Conservation (phyloP, 2,329 filamentous ascomycete genomes). For the Fusarium sp. region DNA sequence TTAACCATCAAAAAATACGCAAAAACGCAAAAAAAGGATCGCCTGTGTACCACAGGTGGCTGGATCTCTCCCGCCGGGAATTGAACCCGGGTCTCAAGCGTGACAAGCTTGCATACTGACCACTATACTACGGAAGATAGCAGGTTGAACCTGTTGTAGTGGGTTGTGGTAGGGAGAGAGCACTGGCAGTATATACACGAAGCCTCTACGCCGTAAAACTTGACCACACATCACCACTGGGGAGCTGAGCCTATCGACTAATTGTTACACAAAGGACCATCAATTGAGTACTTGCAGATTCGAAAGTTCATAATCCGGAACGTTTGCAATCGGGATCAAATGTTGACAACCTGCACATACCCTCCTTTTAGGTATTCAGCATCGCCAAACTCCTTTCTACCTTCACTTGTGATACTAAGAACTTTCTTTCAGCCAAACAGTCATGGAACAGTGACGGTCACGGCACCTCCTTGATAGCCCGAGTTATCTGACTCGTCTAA, state of each 20-base stretch:
- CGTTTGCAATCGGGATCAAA: neutral
- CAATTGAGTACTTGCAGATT: no score
- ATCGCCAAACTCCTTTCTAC: neutral
- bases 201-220: rapidly evolving
- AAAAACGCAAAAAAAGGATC: neutral
- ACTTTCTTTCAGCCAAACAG: no score
- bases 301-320: no score
- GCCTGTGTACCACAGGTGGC: slow-evolving; percentile 18
- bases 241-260: no score
- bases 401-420: neutral
- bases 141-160: neutral
- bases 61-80: slow-evolving; percentile 25
- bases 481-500: neutral
- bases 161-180: neutral
- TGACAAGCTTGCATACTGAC: slow-evolving; percentile 29
- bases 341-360: no score
- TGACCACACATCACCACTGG: neutral
- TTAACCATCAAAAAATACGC: rapidly evolving
- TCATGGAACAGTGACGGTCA: neutral
- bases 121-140: slow-evolving; percentile 25
- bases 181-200: neutral
- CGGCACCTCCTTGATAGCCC: neutral
- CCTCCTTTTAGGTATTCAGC: no score
- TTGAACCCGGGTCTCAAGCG: slow-evolving; percentile 24
- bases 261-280: no score